phyloP scores from a whole-genome alignment of 352 stramenopile genomes.

The Globisporangium echinulatum region DNA sequence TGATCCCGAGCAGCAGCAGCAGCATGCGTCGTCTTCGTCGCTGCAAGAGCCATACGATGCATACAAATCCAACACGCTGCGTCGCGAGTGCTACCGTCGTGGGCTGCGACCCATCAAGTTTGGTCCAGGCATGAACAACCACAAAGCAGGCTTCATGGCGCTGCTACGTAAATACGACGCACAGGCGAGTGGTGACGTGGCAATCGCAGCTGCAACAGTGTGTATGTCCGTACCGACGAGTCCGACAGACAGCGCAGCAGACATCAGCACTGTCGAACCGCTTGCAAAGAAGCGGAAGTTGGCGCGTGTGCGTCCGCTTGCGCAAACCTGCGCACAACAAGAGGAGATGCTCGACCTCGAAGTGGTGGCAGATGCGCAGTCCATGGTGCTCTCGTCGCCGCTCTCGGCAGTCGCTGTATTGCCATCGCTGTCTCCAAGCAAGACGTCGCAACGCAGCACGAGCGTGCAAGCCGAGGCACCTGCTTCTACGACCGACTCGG shows the following conservation, averaged over 20 bases:
- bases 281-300: not conserved
- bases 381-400: no score
- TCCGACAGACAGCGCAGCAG: not conserved
- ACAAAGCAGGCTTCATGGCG: not conserved
- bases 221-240: not conserved
- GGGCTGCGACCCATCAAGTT: not conserved
- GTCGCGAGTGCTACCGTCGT: not conserved
- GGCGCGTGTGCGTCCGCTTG: not conserved
- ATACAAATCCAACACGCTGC: not conserved
- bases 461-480: no score
- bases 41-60: not conserved
- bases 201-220: not conserved
- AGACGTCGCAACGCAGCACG: no score
- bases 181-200: not conserved
- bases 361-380: no score
- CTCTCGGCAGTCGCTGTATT: fast-evolving
- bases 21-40: not conserved
- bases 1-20: not conserved
- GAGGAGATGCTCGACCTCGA: no score
- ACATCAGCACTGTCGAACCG: not conserved
- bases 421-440: no score
- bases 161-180: not conserved
- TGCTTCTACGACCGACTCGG: no score
- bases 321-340: not conserved
- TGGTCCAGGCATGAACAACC: not conserved